Evolutionary conservation across 164 flowering plant species (phyloP), one percentile per base, ranked within the genome.

Genomic region (Macadamia integrifolia): DNA sequence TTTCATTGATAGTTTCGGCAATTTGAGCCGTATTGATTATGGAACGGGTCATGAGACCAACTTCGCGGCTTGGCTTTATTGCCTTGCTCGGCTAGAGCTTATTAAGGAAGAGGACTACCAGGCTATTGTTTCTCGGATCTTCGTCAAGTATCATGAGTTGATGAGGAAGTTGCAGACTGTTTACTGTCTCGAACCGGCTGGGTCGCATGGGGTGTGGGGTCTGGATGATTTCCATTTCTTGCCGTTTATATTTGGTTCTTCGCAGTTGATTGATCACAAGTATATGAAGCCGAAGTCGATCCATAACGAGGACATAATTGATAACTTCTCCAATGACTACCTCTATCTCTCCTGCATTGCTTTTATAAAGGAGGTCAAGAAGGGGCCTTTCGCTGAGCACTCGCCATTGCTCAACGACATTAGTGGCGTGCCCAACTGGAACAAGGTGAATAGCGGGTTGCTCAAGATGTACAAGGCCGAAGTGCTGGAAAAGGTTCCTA

Each of bases 131-230:
- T 69, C 79, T 29, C 79, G 92, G 79, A 85, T 87, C 61, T 91
- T 94, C 65, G 88, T 86, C 15, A 90, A 82, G 80, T 94, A 94
- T 67, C 72, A 91, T 44, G 96, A 85, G 6, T 61, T 94, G 80
- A 90, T 92, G 98, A 84, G 97, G 80, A 85, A 84, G 52, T 76
- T 94, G 82, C 98, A 79, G 71, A 58, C 11, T 23, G 75, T 73
- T n/a, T 93, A 93, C 62, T 77, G 78, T 61, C 77, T 93, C 43
- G 98, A 91, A 79, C 98, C 96, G 0, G 98, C 98, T 1, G 98
- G 98, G 15, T 94, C 98, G 2, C 98, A 94, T 65, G 98, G 98
- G 0, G 97, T 94, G 71, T 94, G 98, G 98, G 97, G 97, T 5
- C 82, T 91, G 6, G 97, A 94, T 76, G 98, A 94, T 66, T 94